Conservation (phyloP, 768 basidiomycete species). For the Tephrocybe rancida region DNA sequence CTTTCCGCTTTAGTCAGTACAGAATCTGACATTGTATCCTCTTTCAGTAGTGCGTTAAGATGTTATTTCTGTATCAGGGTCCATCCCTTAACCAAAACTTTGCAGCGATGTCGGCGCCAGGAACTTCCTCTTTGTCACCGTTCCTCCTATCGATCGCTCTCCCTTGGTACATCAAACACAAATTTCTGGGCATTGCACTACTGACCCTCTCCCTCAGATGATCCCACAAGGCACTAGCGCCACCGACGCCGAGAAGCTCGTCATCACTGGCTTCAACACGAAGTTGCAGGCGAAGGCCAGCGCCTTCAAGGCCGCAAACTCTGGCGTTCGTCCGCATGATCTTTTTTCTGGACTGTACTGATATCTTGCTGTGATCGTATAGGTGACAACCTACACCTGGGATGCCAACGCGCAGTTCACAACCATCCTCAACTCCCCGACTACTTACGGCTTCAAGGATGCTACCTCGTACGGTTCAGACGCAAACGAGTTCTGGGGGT, state of each 20-base stretch:
- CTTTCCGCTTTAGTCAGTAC: slow-evolving; percentile 25
- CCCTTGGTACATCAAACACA: slow-evolving; percentile 34
- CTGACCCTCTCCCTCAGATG: slow-evolving; percentile 38
- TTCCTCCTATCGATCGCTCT: slow-evolving; percentile 43
- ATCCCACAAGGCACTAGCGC: slow-evolving; percentile 41
- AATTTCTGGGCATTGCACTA: not conserved
- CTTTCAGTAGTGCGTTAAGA: slow-evolving; percentile 1
- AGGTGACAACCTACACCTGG: slow-evolving; percentile 53
- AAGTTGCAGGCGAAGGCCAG: slow-evolving; percentile 44
- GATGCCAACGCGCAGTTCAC: slow-evolving; percentile 54
- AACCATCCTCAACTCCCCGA: slow-evolving; percentile 48
- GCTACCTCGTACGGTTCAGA: slow-evolving; percentile 45
- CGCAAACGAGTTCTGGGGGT: slow-evolving; percentile 58
- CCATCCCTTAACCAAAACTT: not conserved
- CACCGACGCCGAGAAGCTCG: slow-evolving; percentile 42
- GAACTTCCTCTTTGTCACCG: slow-evolving; percentile 52
- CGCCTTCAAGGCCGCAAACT: slow-evolving; percentile 43
- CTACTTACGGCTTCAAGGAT: slow-evolving; percentile 58
- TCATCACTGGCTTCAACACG: slow-evolving; percentile 54
- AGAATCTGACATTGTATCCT: slow-evolving; percentile 13
- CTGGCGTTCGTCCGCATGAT: slow-evolving; percentile 38
- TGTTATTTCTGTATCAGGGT: not conserved
- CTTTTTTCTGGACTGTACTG: not conserved
- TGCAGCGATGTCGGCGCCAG: slow-evolving; percentile 55
- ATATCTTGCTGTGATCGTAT: not conserved